Conservation (phyloP, 495 filamentous ascomycete genomes). For the Staphylotrichum tortipilum region DNA sequence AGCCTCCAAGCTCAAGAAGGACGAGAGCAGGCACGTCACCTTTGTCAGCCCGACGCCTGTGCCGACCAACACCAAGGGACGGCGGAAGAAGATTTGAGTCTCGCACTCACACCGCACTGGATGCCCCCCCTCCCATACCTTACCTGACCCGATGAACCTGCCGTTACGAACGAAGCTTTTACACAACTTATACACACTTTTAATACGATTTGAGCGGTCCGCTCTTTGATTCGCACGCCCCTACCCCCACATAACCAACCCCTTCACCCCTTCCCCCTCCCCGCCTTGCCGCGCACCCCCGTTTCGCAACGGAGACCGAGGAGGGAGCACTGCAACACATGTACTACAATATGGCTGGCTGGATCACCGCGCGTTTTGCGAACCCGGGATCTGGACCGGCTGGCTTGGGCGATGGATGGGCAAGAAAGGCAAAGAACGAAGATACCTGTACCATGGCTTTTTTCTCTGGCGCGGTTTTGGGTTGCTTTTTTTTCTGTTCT, state of each 20-base stretch:
- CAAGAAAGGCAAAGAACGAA: background rate
- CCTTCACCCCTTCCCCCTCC: too few species aligned
- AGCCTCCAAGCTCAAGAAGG: slow-evolving; percentile 34
- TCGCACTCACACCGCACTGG: background rate
- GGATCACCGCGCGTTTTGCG: background rate
- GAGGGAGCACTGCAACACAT: background rate
- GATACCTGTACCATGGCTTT: slow-evolving; percentile 1
- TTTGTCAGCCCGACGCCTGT: slow-evolving; percentile 37
- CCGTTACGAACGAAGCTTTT: background rate
- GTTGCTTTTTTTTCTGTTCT: too few species aligned
- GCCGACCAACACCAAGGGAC: slow-evolving; percentile 21
- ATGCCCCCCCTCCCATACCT: background rate
- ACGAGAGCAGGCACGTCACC: slow-evolving; percentile 37
- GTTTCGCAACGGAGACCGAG: background rate
- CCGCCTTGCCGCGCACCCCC: too few species aligned
- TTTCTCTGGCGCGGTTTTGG: too few species aligned
- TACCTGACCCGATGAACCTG: background rate
- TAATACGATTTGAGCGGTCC: background rate
- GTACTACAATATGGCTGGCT: slow-evolving; percentile 3
- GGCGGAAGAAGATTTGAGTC: slow-evolving; percentile 21
- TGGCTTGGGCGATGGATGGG: background rate
- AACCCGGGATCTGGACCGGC: background rate
- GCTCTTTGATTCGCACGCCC: slow-evolving; percentile 3
- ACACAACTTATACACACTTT: background rate
- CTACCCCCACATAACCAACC: too few species aligned